Conservation (phyloP, 1,284 basidiomycete genomes). For the Somion occarium region DNA sequence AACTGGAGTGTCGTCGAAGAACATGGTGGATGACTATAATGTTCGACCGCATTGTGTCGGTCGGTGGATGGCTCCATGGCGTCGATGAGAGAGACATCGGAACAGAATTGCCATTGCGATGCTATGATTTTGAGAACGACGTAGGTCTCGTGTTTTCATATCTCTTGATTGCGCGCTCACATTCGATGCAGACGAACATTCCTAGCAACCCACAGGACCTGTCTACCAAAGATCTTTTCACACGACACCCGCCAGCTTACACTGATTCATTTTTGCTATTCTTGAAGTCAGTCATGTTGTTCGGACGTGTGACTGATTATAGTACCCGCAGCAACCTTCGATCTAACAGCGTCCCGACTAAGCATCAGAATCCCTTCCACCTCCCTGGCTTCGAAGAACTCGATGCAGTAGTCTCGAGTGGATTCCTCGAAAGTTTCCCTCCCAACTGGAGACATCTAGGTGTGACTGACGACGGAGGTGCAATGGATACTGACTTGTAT, state of each 20-base stretch:
- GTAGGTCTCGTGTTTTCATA: constrained; percentile 33
- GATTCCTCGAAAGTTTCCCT: constrained; percentile 68
- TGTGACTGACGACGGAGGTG: constrained; percentile 50
- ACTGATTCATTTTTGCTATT: constrained; percentile 76
- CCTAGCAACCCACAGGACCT: constrained; percentile 72
- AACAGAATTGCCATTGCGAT: constrained; percentile 71
- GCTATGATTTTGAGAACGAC: constrained; percentile 68
- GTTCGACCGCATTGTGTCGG: constrained; percentile 78
- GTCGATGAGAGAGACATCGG: constrained; percentile 78
- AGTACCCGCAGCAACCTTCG: constrained; percentile 69
- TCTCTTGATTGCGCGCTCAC: constrained; percentile 4
- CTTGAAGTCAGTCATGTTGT: constrained; percentile 77
- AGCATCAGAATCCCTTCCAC: constrained; percentile 63
- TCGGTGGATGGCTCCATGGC: constrained; percentile 85
- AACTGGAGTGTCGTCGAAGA: constrained; percentile 69
- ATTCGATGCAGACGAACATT: constrained; percentile 39
- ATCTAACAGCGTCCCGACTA: constrained; percentile 51
- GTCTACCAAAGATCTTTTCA: constrained; percentile 56
- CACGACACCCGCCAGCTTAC: constrained; percentile 63
- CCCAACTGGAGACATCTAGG: constrained; percentile 59
- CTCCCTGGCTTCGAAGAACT: constrained; percentile 61
- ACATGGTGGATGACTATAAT: constrained; percentile 87
- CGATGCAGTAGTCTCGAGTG: constrained; percentile 58
- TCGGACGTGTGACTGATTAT: constrained; percentile 78
- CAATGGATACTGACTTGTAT: constrained; percentile 74